A percentile compares a stretch with the other conserved stretches of the same genome.
These are phyloP conservation scores for Sporisorium sorghi DNA, from an alignment of 1,284 basidiomycete species.

Conservation along the genomic window DNA sequence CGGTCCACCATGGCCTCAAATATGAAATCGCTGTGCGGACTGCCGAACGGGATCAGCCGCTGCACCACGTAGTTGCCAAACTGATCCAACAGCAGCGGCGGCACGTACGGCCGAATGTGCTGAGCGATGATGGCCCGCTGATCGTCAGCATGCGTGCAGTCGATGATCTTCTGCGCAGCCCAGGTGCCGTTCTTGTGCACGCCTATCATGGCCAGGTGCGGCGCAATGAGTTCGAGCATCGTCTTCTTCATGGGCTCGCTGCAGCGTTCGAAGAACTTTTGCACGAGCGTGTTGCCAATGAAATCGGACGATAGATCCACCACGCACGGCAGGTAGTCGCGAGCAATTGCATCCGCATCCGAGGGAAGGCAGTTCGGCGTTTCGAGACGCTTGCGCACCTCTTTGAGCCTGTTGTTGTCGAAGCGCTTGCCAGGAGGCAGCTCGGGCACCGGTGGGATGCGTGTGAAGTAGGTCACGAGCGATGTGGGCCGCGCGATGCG, in stretches of 20 bases:
- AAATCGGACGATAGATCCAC: constrained; percentile 96
- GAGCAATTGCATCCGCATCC: constrained; percentile 89
- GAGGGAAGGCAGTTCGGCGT: constrained; percentile 83
- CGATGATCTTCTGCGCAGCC: constrained; percentile 96
- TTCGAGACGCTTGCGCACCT: constrained; percentile 89
- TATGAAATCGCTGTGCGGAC: constrained; percentile 90
- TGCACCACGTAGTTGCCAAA: constrained; percentile 99
- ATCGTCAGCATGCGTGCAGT: constrained; percentile 83
- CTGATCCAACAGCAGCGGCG: constrained; percentile 92
- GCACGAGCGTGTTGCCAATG: constrained; percentile 98
- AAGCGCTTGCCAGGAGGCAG: constrained; percentile 72
- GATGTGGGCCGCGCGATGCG: constrained; percentile 78
- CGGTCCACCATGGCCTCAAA: constrained; percentile 98
- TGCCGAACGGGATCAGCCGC: constrained; percentile 89
- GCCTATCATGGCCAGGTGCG: constrained; percentile 95
- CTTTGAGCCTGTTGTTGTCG: constrained; percentile 89
- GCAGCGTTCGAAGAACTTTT: constrained; percentile 94
- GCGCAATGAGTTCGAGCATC: constrained; percentile 92
- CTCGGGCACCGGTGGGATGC: constrained; percentile 64
- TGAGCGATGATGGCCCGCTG: constrained; percentile 86
- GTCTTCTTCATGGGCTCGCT: constrained; percentile 80
- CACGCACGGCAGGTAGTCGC: constrained; percentile 83
- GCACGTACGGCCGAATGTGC: constrained; percentile 89
- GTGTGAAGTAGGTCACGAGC: constrained; percentile 69
- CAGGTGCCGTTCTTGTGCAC: constrained; percentile 99